These are phyloP conservation scores for Entophlyctis helioformis DNA, from an alignment of 192 early-diverging fungal genomes.

Conservation along the genomic window DNA sequence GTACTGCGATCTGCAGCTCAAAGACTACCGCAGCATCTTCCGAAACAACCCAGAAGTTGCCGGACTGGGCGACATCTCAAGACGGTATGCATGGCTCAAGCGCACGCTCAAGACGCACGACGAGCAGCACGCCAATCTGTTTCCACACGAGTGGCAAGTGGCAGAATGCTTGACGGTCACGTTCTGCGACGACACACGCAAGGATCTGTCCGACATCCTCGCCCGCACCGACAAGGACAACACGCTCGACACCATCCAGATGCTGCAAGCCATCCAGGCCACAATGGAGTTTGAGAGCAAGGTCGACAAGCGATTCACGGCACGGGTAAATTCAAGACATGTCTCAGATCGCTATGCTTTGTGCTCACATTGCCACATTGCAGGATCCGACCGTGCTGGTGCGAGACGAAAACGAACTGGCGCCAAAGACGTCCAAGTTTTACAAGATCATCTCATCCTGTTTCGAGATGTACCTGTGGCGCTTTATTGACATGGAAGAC, in stretches of 20 bases:
- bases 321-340: slow-evolving; percentile 16
- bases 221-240: too few species aligned
- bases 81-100: slow-evolving; percentile 89
- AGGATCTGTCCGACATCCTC: too few species aligned
- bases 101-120: slow-evolving; percentile 78
- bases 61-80: slow-evolving; percentile 70
- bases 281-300: slow-evolving; percentile 89
- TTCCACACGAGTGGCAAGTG: slow-evolving; percentile 69
- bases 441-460: slow-evolving; percentile 61
- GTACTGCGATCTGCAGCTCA: slow-evolving; percentile 74
- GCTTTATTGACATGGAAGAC: slow-evolving; percentile 84
- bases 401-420: not conserved
- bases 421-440: slow-evolving; percentile 38
- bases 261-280: slow-evolving; percentile 64
- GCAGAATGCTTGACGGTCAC: slow-evolving; percentile 53
- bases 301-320: slow-evolving; percentile 58
- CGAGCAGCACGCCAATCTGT: slow-evolving; percentile 74
- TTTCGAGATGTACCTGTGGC: slow-evolving; percentile 79
- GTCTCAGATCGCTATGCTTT: not conserved
- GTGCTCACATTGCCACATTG: too few species aligned
- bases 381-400: too few species aligned
- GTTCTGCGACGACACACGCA: slow-evolving; percentile 82
- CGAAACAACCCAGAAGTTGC: slow-evolving; percentile 55
- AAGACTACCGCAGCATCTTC: slow-evolving; percentile 74
- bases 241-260: slow-evolving; percentile 52